These are phyloP conservation scores for Kodamaea derodonti DNA, from an alignment of 1,139 yeast genomes.

Conservation along the genomic window DNA sequence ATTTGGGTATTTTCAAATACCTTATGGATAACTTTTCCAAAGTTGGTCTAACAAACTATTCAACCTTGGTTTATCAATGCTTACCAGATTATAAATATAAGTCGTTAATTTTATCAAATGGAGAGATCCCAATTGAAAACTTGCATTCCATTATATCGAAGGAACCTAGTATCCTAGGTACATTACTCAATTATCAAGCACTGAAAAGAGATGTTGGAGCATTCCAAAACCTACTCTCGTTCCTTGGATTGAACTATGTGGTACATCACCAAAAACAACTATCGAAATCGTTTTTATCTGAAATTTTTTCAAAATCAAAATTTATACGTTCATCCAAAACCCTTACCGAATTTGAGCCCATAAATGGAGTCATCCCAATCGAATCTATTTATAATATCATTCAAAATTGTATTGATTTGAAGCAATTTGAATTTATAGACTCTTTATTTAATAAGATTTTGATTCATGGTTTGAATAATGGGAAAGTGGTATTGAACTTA, in stretches of 20 bases:
- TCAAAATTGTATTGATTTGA: conserved; percentile 26
- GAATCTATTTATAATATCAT: conserved; percentile 26
- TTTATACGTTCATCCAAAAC: conserved; percentile 12
- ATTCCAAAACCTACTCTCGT: conserved; percentile 25
- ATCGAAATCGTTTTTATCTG: conserved; percentile 16
- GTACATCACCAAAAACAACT: conserved; percentile 22
- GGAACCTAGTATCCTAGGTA: conserved; percentile 26
- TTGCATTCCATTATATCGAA: conserved; percentile 16
- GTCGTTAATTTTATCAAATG: conserved; percentile 17
- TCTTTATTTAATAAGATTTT: conserved; percentile 32
- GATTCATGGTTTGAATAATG: conserved; percentile 21
- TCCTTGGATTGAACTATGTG: conserved; percentile 27
- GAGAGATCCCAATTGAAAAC: conserved; percentile 24
- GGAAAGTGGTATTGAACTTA: conserved; percentile 4
- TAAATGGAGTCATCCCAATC: conserved; percentile 9
- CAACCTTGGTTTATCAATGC: conserved; percentile 24
- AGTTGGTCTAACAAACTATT: conserved; percentile 21
- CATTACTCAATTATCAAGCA: conserved; percentile 26
- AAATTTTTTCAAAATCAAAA: conserved; percentile 28
- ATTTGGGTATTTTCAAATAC: conserved; percentile 19
- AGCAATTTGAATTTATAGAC: conserved; percentile 30
- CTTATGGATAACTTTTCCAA: conserved; percentile 26
- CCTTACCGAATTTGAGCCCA: not conserved
- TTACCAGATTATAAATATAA: conserved; percentile 22
- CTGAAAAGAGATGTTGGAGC: conserved; percentile 16